A percentile compares a stretch with the other conserved stretches of the same genome.
Evolutionary conservation across 163 green algal species (phyloP).

Genomic region (Scenedesmus sp.): DNA sequence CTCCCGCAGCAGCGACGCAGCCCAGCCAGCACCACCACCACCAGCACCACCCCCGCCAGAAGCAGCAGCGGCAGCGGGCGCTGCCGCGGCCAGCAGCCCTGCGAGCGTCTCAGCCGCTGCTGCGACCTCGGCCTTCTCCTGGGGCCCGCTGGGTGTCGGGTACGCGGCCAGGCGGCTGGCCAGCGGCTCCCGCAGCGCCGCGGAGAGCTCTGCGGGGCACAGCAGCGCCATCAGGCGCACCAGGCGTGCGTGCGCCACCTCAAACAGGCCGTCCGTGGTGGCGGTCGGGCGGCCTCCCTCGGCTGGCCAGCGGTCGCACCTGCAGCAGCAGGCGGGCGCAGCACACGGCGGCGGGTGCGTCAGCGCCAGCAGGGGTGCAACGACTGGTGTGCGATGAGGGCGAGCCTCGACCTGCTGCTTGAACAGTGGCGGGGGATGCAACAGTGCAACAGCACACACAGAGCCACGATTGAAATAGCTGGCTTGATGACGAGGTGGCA

Average conservation of each 20-base stretch:
- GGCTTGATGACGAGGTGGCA: too few species aligned
- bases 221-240: constrained; percentile 61
- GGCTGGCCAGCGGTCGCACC: constrained; percentile 43
- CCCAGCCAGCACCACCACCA: constrained; percentile 15
- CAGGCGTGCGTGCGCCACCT: constrained; percentile 65
- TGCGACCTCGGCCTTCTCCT: constrained; percentile 64
- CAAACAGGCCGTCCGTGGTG: constrained; percentile 65
- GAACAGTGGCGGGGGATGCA: too few species aligned
- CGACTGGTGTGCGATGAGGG: too few species aligned
- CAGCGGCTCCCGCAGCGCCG: constrained; percentile 57
- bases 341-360: too few species aligned
- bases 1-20: constrained; percentile 52
- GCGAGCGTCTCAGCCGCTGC: constrained; percentile 75
- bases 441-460: too few species aligned
- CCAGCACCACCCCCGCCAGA: not conserved
- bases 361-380: too few species aligned
- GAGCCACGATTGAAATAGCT: too few species aligned
- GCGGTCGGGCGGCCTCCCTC: constrained; percentile 56
- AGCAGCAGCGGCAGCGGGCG: constrained; percentile 19
- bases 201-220: constrained; percentile 32
- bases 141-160: constrained; percentile 61
- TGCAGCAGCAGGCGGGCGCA: not conserved
- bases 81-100: constrained; percentile 74
- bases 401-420: too few species aligned
- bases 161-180: constrained; percentile 64